These are phyloP conservation scores for Marasmius sp. DNA, from an alignment of 1,284 basidiomycete genomes.

Conservation along the genomic window DNA sequence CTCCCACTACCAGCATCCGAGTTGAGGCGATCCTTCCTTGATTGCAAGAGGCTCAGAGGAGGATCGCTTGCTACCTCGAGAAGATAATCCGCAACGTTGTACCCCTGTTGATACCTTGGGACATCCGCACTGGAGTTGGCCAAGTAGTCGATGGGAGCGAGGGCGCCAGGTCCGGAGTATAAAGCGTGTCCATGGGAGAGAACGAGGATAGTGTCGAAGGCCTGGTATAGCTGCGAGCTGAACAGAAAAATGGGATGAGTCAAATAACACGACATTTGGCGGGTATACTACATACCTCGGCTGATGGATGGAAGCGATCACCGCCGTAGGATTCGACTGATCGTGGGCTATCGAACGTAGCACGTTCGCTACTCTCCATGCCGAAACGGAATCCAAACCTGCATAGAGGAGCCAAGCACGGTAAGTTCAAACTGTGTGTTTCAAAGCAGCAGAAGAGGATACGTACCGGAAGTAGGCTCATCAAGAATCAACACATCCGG, in stretches of 20 bases:
- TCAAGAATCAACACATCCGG: constrained; percentile 84
- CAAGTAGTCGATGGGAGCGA: constrained; percentile 67
- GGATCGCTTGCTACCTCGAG: constrained; percentile 80
- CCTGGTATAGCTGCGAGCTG: constrained; percentile 81
- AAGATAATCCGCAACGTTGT: constrained; percentile 89
- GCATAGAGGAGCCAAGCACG: constrained; percentile 6
- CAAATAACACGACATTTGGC: neutral
- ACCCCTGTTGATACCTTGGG: constrained; percentile 57
- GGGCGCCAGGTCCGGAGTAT: constrained; percentile 76
- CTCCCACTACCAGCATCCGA: neutral
- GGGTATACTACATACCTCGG: constrained; percentile 53
- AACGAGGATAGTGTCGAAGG: constrained; percentile 80
- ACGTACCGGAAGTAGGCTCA: constrained; percentile 75
- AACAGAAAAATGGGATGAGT: neutral
- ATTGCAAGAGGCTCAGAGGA: constrained; percentile 44
- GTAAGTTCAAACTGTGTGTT: neutral
- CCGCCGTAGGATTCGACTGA: constrained; percentile 65
- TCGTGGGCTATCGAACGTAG: constrained; percentile 75
- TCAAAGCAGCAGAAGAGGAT: neutral
- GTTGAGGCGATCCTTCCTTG: neutral
- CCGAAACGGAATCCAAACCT: constrained; percentile 86
- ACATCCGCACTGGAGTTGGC: constrained; percentile 33
- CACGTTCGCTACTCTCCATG: constrained; percentile 74
- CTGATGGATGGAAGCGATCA: constrained; percentile 88
- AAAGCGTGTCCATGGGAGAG: constrained; percentile 78